Evolutionary conservation across 768 basidiomycete genomes (phyloP).

Genomic region (Leucocoprinus birnbaumii): DNA sequence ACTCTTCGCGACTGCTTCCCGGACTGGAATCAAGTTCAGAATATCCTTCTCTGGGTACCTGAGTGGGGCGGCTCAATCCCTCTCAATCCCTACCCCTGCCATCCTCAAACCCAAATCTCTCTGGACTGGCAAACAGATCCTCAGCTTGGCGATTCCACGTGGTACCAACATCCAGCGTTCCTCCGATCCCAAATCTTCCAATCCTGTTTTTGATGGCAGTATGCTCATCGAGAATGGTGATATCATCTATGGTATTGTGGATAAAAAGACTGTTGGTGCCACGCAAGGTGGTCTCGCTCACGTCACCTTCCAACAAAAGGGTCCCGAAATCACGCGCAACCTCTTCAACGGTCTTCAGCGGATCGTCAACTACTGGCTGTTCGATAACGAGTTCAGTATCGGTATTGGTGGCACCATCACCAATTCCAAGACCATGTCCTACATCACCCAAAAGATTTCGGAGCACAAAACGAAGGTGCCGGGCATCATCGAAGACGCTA

Average conservation of each 20-base stretch:
- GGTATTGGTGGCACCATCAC: constrained; percentile 99
- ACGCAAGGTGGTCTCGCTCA: constrained; percentile 98
- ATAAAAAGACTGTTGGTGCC: constrained; percentile 95
- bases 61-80: constrained; percentile 94
- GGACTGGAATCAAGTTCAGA: constrained; percentile 90
- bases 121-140: constrained; percentile 99
- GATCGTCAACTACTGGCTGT: constrained; percentile 97
- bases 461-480: constrained; percentile 96
- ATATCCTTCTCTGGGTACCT: constrained; percentile 97
- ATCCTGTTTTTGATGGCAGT: constrained; percentile 96
- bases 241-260: constrained; percentile 99
- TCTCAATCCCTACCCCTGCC: constrained; percentile 91
- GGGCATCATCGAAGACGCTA: constrained; percentile 76
- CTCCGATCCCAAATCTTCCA: constrained; percentile 79
- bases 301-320: constrained; percentile 94
- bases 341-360: constrained; percentile 97
- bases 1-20: constrained; percentile 92
- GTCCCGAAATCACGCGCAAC: constrained; percentile 94
- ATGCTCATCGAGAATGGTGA: constrained; percentile 96
- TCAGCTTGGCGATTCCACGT: no score
- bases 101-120: constrained; percentile 90
- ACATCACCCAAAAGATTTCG: constrained; percentile 99
- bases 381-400: constrained; percentile 98
- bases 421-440: constrained; percentile 81
- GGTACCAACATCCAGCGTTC: constrained; percentile 95